Evolutionary conservation across 1,284 basidiomycete genomes (phyloP), one percentile per base, ranked within the genome.

Genomic region (Paramarasmius palmivorus): DNA sequence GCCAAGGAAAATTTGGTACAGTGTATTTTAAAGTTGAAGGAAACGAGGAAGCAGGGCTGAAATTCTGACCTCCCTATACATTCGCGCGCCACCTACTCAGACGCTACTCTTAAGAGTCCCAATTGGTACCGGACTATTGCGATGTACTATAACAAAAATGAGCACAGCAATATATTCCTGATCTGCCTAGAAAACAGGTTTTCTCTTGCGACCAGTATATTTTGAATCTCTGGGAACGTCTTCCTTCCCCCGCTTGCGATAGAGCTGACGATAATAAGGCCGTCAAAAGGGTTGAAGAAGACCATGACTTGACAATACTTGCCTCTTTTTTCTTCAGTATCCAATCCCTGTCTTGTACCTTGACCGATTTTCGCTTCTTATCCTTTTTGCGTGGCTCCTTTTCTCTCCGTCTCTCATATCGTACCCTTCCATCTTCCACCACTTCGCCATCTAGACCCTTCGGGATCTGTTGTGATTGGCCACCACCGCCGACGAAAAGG

Each of bases 301-400:
- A 23, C 14, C 42, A 22, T 9, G 46, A 54, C n/a, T n/a, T n/a
- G n/a, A 2, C 36, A 44, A 35, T 4, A 36, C 76, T 46, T 54
- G 86, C 90, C 74, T 91, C 85, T 77, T 93, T 93, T 71, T 92
- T 93, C 69, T 82, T 87, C 63, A 93, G 64, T 60, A 92, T 92
- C 90, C 90, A 93, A 58, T 91, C 86, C 62, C 71, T 82, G 61
- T 84, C 87, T 22, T 53, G 23, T 6, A 54, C 55, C 61, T 88
- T 90, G 35, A 86, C 63, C 39, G 61, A 71, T 64, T 85, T 90
- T 59, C 86, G 78, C 70, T 88, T 92, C 49, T 79, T 82, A 20
- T 68, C 74, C 60, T 79, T 84, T 47, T 74, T 72, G 57, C 77
- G 79, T 49, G 68, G 70, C 59, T 88, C 85, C 52, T 85, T 76